phyloP scores from a whole-genome alignment of 2,329 filamentous ascomycete species.

The Ophiocordyceps australis region DNA sequence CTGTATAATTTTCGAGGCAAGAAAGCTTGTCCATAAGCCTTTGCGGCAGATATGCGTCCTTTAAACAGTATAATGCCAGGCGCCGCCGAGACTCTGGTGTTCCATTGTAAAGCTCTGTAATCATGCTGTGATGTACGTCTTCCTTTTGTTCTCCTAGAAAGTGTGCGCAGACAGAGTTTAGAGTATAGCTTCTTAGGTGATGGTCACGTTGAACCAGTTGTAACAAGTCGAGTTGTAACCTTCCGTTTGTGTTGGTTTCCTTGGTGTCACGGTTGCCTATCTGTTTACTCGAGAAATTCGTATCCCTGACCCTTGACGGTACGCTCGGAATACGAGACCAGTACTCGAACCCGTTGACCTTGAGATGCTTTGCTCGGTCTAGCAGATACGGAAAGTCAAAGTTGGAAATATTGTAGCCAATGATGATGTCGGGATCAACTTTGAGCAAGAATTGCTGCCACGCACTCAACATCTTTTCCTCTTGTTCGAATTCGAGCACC shows the following conservation, averaged over 20 bases:
- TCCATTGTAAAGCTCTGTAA: constrained; percentile 93
- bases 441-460: constrained; percentile 84
- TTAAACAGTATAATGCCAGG: constrained; percentile 87
- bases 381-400: constrained; percentile 97
- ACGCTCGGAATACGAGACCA: constrained; percentile 66
- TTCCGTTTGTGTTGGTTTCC: constrained; percentile 82
- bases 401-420: constrained; percentile 96
- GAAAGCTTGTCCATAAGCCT: constrained; percentile 93
- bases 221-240: constrained; percentile 83
- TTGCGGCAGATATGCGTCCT: constrained; percentile 92
- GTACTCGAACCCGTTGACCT: constrained; percentile 63
- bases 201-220: constrained; percentile 90
- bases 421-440: constrained; percentile 92
- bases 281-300: constrained; percentile 92
- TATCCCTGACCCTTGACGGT: constrained; percentile 54
- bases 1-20: constrained; percentile 96
- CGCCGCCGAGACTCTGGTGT: constrained; percentile 82
- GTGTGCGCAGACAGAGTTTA: constrained; percentile 90
- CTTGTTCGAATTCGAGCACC: constrained; percentile 63
- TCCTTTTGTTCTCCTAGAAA: constrained; percentile 97
- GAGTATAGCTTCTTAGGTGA: constrained; percentile 86
- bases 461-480: constrained; percentile 77
- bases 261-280: constrained; percentile 95
- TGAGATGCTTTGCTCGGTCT: constrained; percentile 71
- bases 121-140: constrained; percentile 98